Conservation (phyloP, 2,329 filamentous ascomycete genomes). For the Colletotrichum zoysiae region DNA sequence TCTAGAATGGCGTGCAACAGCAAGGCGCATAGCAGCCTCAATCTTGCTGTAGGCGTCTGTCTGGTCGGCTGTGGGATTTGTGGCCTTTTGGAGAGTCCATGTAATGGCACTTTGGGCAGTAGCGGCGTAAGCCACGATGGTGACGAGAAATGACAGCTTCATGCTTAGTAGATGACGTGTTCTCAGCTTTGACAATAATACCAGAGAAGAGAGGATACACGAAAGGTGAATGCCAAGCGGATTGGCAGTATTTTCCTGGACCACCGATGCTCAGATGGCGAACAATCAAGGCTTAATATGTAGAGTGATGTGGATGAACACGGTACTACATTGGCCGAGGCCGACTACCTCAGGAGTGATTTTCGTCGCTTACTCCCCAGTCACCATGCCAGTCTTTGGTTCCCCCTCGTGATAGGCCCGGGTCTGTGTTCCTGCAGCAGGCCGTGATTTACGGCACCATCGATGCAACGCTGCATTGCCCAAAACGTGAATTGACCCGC, state of each 20-base stretch:
- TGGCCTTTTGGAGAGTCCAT: constrained; percentile 53
- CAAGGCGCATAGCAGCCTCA: constrained; percentile 56
- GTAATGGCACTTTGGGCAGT: constrained; percentile 53
- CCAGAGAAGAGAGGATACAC: background rate
- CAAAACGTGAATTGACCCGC: background rate
- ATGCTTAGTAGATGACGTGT: background rate
- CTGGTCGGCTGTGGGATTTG: constrained; percentile 58
- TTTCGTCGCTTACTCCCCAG: background rate
- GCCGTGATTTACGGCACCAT: background rate
- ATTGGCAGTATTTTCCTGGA: background rate
- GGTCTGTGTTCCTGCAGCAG: background rate
- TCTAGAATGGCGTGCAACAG: constrained; percentile 55
- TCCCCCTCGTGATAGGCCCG: background rate
- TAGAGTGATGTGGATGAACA: background rate
- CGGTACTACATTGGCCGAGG: background rate
- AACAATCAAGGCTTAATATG: background rate
- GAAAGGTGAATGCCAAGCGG: background rate
- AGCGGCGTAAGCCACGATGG: constrained; percentile 48
- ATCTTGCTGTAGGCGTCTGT: constrained; percentile 58
- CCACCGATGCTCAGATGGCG: background rate
- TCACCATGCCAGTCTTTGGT: background rate
- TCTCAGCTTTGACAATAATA: background rate
- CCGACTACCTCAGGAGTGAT: background rate
- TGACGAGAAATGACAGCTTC: constrained; percentile 48
- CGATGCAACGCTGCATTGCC: background rate